phyloP scores from a whole-genome alignment of 805 yeast genomes.

The Osmozyma mogii region DNA sequence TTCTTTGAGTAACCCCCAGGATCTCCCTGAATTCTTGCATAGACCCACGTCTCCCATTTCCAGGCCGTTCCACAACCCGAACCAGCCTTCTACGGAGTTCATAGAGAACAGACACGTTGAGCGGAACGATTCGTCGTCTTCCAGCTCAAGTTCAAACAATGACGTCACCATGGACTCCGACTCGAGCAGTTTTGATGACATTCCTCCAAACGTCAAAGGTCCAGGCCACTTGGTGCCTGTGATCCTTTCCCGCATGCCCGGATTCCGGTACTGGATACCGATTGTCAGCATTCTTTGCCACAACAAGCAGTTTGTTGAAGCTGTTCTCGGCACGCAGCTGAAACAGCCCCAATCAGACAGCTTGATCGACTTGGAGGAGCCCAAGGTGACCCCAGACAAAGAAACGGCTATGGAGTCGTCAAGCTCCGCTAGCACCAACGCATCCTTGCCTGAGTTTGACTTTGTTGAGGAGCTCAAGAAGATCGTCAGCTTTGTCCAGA shows the following conservation, averaged over 20 bases:
- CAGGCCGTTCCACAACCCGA: too few relatives aligned
- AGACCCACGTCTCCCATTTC: too few relatives aligned
- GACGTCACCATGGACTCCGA: constrained; percentile 2
- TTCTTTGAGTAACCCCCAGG: constrained; percentile 20
- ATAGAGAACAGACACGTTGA: too few relatives aligned
- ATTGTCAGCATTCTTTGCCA: constrained; percentile 32
- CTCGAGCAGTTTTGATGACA: constrained; percentile 2
- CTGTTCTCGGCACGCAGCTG: constrained; percentile 13
- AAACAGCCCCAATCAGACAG: background rate
- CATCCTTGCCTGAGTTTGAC: too few relatives aligned
- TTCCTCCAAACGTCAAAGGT: constrained; percentile 6
- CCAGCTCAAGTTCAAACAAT: too few relatives aligned
- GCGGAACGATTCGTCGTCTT: too few relatives aligned
- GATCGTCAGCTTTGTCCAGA: constrained; percentile 12
- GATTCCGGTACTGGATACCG: constrained; percentile 28
- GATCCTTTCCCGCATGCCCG: constrained; percentile 3
- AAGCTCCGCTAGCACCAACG: too few relatives aligned
- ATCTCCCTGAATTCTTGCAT: constrained; percentile 23
- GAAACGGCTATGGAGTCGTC: background rate
- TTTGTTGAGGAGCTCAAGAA: constrained; percentile 16
- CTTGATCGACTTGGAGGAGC: background rate
- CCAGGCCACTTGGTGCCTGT: constrained; percentile 8
- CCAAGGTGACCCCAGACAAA: too few relatives aligned
- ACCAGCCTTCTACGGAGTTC: too few relatives aligned
- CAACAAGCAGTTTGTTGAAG: constrained; percentile 23